phyloP scores from a whole-genome alignment of 2,329 filamentous ascomycete species.

The Fusarium udum region DNA sequence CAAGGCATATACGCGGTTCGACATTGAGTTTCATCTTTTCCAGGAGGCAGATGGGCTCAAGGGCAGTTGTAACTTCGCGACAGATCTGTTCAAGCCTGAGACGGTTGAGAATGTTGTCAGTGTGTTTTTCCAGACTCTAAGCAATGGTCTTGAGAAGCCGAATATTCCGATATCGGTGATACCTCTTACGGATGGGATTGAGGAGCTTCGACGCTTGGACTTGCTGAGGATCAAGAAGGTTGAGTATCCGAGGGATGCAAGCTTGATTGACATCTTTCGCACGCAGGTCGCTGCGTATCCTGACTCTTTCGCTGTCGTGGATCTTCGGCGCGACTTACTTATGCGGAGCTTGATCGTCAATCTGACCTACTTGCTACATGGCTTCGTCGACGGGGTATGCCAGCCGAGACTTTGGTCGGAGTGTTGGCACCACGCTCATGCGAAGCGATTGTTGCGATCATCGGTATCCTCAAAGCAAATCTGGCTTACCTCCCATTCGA shows the following conservation, averaged over 20 bases:
- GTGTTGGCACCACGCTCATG: slow-evolving; percentile 37
- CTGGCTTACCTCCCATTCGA: slow-evolving; percentile 42
- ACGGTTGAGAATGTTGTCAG: slow-evolving; percentile 33
- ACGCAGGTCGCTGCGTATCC: slow-evolving; percentile 24
- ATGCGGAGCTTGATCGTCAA: slow-evolving; percentile 31
- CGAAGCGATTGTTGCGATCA: slow-evolving; percentile 34
- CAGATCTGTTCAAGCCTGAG: slow-evolving; percentile 34
- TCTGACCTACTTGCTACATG: slow-evolving; percentile 32
- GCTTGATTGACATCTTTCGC: slow-evolving; percentile 36
- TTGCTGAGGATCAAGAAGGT: not conserved
- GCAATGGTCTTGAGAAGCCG: slow-evolving; percentile 18
- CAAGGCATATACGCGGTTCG: slow-evolving; percentile 27
- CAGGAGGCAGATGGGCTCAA: slow-evolving; percentile 19
- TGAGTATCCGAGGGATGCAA: slow-evolving; percentile 19
- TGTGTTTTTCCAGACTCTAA: slow-evolving; percentile 28
- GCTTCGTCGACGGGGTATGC: slow-evolving; percentile 7
- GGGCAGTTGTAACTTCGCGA: slow-evolving; percentile 28
- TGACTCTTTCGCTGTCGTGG: slow-evolving; percentile 28
- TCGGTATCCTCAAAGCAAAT: slow-evolving; percentile 41
- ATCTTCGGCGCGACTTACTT: slow-evolving; percentile 30
- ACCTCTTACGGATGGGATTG: not conserved
- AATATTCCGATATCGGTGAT: not conserved
- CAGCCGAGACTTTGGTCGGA: slow-evolving; percentile 30
- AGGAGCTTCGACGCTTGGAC: not conserved
- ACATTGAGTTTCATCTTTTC: slow-evolving; percentile 41